Evolutionary conservation across 345 rosid species (phyloP).

Genomic region (Atalantia buxifolia): DNA sequence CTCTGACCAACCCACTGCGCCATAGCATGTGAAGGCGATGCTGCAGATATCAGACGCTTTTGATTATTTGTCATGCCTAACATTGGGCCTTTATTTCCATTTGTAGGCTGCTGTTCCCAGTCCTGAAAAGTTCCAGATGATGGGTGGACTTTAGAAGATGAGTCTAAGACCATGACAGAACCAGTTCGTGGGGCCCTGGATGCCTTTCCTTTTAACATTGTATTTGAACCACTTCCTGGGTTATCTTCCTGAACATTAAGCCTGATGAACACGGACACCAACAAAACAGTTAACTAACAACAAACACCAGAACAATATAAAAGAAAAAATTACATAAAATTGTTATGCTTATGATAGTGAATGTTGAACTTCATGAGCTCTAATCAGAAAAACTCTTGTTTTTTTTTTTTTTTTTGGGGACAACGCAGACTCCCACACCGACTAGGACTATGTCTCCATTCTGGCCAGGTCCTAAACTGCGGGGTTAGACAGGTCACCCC

Average conservation of each 20-base stretch:
- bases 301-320: background rate
- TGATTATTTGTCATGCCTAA: conserved; percentile 39
- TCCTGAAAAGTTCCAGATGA: conserved; percentile 60
- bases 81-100: conserved; percentile 35
- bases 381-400: background rate
- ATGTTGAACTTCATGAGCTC: background rate
- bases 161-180: conserved; percentile 59
- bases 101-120: conserved; percentile 46
- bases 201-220: conserved; percentile 56
- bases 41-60: conserved; percentile 38
- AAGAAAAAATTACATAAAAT: background rate
- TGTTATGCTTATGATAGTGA: background rate
- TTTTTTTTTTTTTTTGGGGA: background rate
- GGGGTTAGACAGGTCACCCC: too few relatives aligned
- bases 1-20: conserved; percentile 97
- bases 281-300: conserved; percentile 16
- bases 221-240: conserved; percentile 49
- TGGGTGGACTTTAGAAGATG: conserved; percentile 55
- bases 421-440: too few relatives aligned
- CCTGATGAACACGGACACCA: conserved; percentile 40
- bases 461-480: too few relatives aligned
- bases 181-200: conserved; percentile 71
- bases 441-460: too few relatives aligned
- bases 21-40: conserved; percentile 73
- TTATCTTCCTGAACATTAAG: conserved; percentile 52